Conservation (phyloP, 2,329 filamentous ascomycete genomes). For the Fusarium sp. region DNA sequence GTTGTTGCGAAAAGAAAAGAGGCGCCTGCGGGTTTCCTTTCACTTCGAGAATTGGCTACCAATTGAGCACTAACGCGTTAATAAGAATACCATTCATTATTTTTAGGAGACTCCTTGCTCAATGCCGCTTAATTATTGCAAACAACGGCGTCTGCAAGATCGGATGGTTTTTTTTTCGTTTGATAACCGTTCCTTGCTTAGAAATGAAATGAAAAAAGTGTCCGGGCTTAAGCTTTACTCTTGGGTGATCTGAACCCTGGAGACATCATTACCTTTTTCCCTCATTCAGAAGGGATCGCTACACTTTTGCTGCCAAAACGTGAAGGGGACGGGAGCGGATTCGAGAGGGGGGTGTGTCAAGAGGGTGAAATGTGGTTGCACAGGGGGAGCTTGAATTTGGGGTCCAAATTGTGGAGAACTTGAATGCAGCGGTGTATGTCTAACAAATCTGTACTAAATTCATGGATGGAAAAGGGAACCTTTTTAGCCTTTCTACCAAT, state of each 20-base stretch:
- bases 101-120: not conserved
- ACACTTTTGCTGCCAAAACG: constrained; percentile 29
- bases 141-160: not conserved
- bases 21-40: constrained; percentile 20
- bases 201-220: constrained; percentile 4
- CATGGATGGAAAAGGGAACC: not conserved
- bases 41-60: constrained; percentile 24
- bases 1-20: not conserved
- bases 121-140: not conserved
- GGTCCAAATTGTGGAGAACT: constrained; percentile 3
- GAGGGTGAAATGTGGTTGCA: not conserved
- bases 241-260: not conserved
- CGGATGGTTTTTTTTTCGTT: not conserved
- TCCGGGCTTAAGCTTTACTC: not conserved
- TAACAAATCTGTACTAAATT: not conserved
- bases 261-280: not conserved
- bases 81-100: not conserved
- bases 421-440: not conserved
- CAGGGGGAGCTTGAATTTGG: constrained; percentile 12
- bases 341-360: constrained; percentile 10
- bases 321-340: constrained; percentile 34
- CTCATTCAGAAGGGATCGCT: constrained; percentile 4
- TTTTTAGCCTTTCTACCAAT: not conserved
- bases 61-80: not conserved
- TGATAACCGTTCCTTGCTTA: not conserved